Conservation (phyloP, 352 stramenopile species). For the Pythium biforme region DNA sequence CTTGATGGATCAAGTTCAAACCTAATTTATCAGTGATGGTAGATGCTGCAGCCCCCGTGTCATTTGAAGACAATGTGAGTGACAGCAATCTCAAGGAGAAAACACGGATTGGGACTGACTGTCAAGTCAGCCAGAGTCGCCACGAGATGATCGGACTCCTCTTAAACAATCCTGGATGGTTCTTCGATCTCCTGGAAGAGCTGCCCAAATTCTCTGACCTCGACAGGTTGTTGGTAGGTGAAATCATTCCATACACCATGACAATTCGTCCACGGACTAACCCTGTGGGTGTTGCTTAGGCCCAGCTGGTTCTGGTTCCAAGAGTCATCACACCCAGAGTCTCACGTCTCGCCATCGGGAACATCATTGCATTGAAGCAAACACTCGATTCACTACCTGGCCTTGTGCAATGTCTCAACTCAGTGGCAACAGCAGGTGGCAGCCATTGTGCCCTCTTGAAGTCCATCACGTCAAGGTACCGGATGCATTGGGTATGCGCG, state of each 20-base stretch:
- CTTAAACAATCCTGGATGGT: constrained; percentile 76
- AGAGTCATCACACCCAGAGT: constrained; percentile 71
- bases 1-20: background rate
- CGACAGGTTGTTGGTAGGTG: constrained; percentile 64
- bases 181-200: constrained; percentile 79
- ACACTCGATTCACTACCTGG: constrained; percentile 66
- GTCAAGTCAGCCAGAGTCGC: constrained; percentile 31
- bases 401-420: constrained; percentile 50
- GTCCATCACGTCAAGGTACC: constrained; percentile 65
- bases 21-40: background rate
- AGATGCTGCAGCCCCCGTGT: constrained; percentile 79
- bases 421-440: constrained; percentile 16
- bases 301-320: constrained; percentile 74
- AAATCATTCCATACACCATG: background rate
- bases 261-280: background rate
- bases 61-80: constrained; percentile 83
- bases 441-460: constrained; percentile 45
- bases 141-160: constrained; percentile 75
- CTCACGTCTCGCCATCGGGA: constrained; percentile 71
- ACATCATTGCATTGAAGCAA: constrained; percentile 83
- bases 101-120: background rate
- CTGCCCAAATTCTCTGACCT: constrained; percentile 71
- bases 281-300: constrained; percentile 27
- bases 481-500: background rate
- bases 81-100: background rate